Conservation (phyloP, 345 rosid species). For the Citrus reticulata region DNA sequence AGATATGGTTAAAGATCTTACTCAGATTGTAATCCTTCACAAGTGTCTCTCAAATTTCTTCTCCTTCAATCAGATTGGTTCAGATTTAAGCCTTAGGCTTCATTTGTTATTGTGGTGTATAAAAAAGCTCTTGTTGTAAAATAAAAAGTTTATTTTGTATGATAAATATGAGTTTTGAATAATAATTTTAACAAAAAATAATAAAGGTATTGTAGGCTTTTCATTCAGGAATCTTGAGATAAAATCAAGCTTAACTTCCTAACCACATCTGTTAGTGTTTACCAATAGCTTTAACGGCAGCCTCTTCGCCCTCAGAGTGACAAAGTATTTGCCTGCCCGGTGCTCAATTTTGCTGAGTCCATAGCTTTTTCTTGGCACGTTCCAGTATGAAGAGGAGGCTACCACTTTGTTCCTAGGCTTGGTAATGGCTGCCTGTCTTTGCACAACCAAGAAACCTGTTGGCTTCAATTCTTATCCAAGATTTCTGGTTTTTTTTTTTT, state of each 20-base stretch:
- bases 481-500: neutral
- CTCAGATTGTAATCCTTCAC: conserved; percentile 42
- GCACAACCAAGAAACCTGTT: conserved; percentile 41
- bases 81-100: conserved; percentile 24
- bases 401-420: conserved; percentile 46
- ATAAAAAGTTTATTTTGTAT: too few relatives aligned
- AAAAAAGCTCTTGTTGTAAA: too few relatives aligned
- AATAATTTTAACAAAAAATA: too few relatives aligned
- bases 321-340: conserved; percentile 49
- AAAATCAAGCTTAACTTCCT: too few relatives aligned
- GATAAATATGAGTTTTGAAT: too few relatives aligned
- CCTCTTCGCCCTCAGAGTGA: conserved; percentile 36
- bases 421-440: conserved; percentile 45
- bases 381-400: conserved; percentile 54
- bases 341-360: conserved; percentile 46
- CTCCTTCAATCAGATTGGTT: conserved; percentile 50
- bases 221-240: too few relatives aligned
- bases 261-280: too few relatives aligned
- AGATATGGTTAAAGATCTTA: conserved; percentile 44
- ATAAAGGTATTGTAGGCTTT: too few relatives aligned
- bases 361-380: conserved; percentile 50
- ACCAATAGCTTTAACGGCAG: neutral
- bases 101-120: too few relatives aligned
- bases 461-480: conserved; percentile 34
- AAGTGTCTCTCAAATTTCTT: conserved; percentile 38